A percentile compares a stretch with the other conserved stretches of the same genome.
These are phyloP conservation scores for Paecilomyces variotii DNA, from an alignment of 2,329 filamentous ascomycete species.

Conservation along the genomic window DNA sequence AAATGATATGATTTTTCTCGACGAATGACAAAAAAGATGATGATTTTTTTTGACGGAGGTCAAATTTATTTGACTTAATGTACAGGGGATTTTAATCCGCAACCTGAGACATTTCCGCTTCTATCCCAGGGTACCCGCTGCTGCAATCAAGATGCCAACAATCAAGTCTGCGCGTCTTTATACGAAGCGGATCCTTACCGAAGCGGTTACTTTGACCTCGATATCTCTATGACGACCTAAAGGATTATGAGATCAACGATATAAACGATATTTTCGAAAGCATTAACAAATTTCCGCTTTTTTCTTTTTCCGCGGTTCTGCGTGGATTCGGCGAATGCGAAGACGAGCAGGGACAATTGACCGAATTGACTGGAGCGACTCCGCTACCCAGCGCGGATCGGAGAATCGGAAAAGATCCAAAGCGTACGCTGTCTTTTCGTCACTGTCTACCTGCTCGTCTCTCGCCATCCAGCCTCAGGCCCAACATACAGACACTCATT, in stretches of 20 bases:
- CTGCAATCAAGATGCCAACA: not conserved
- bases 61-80: slow-evolving; percentile 5
- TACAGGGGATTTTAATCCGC: slow-evolving; percentile 2
- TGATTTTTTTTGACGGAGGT: slow-evolving; percentile 5
- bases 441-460: not conserved
- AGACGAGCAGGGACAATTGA: not conserved
- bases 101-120: not conserved
- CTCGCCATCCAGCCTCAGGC: not conserved
- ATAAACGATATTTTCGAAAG: not conserved
- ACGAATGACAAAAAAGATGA: slow-evolving; percentile 5
- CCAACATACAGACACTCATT: not conserved
- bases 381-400: not conserved
- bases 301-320: not conserved
- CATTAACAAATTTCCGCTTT: not conserved
- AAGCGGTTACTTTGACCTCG: not conserved
- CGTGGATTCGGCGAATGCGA: not conserved
- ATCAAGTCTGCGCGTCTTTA: not conserved
- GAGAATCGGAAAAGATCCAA: not conserved
- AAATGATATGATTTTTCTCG: slow-evolving; percentile 8
- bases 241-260: not conserved
- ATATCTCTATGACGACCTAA: not conserved
- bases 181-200: not conserved
- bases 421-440: not conserved
- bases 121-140: not conserved
- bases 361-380: not conserved